Conservation (phyloP, 805 yeast genomes). For the Candida endomychidarum region DNA sequence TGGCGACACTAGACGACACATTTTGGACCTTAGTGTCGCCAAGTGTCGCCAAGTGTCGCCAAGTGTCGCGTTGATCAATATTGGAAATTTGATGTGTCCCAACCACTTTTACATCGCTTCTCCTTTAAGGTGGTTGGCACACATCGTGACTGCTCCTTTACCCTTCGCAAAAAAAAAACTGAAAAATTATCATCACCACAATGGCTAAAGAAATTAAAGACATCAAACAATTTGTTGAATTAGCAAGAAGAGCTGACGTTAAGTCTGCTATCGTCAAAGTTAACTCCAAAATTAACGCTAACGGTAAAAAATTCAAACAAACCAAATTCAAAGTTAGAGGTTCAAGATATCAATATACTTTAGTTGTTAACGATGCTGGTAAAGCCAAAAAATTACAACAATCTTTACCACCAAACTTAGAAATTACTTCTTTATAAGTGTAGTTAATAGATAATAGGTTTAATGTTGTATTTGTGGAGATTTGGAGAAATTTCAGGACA, state of each 20-base stretch:
- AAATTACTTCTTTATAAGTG: constrained; percentile 54
- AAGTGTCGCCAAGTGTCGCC: too few relatives aligned
- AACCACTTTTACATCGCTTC: too few relatives aligned
- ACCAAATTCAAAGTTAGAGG: constrained; percentile 99
- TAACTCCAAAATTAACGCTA: constrained; percentile 77
- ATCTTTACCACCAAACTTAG: constrained; percentile 93
- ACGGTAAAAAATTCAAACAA: constrained; percentile 84
- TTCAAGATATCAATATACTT: constrained; percentile 89
- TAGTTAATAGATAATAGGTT: too few relatives aligned
- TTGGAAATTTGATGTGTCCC: too few relatives aligned
- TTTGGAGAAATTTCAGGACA: not conserved
- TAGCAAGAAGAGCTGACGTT: constrained; percentile 95
- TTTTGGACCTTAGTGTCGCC: too few relatives aligned
- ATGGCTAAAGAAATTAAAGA: constrained; percentile 74
- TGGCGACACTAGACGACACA: too few relatives aligned
- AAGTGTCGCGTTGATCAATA: too few relatives aligned
- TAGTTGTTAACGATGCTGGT: constrained; percentile 91
- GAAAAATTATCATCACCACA: constrained; percentile 2
- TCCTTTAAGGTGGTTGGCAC: too few relatives aligned
- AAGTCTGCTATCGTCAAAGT: constrained; percentile 91
- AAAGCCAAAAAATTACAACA: constrained; percentile 97
- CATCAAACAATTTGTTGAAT: constrained; percentile 95
- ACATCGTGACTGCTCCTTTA: not conserved
- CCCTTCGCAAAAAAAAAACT: not conserved
- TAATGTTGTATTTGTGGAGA: too few relatives aligned